Evolutionary conservation across 2,329 filamentous ascomycete species (phyloP), one percentile per base, ranked within the genome.

Genomic region (Xylaria sp.): DNA sequence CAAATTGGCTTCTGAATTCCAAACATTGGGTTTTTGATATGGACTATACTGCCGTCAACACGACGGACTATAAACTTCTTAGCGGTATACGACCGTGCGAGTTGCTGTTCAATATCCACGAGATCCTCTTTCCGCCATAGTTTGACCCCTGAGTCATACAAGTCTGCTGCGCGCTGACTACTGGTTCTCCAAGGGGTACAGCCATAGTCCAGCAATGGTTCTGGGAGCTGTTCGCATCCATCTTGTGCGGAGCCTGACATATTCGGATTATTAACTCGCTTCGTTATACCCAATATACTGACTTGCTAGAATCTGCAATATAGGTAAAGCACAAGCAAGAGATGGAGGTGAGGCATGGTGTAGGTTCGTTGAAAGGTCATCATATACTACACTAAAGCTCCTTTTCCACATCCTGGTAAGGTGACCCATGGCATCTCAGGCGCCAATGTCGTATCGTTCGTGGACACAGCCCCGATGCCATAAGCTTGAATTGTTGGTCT

Each of bases 41-140:
- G 40, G 13, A 13, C 18, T 42, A 2, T 42, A 42, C 40, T 42
- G 40, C 40, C 40, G 40, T 42, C 40, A 18, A 42, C 16, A 42
- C 40, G 12, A 16, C 40, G 40, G 40, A 42, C 40, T 12, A 12
- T 42, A 12, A 42, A 42, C 12, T 42, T 42, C 40, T 42, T 12
- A 18, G 40, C 32, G 32, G 32, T 13, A 42, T 4, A 42, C 40
- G 40, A 42, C 5, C 5, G 16, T 2, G 13, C 10, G 40, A 42
- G 13, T 42, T 16, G 16, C 13, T 42, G 40, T 42, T 63, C 59
- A 29, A 66, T 63, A 25, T 63, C 35, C 9, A 27, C n/a, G 25
- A 69, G 40, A 25, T 64, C 53, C 4, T 60, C 48, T 44, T 53
- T 64, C 10, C 47, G 48, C 60, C 60, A 68, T 29, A 68, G 54